Evolutionary conservation across 495 filamentous ascomycete species (phyloP), one percentile per base, ranked within the genome.

Genomic region (Margaritispora aquatica): DNA sequence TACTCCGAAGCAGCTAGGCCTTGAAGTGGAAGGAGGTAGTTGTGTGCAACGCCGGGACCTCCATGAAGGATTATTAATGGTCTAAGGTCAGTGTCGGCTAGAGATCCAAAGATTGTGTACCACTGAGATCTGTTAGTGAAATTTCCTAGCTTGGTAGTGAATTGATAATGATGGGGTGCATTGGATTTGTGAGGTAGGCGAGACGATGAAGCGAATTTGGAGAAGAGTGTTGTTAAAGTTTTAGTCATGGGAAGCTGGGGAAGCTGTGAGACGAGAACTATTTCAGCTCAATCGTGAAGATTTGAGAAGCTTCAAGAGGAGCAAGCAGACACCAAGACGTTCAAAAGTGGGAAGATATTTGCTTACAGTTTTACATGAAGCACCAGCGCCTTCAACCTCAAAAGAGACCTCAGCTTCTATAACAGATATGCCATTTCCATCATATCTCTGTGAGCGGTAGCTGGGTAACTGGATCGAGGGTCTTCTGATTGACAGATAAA

Each of bases 1-100:
- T 68, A 70, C 47, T 41, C 60, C 51, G 75, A 27, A 26, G 22
- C 2, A 15, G 53, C 26, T 1, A 78, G 62, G 31, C 71, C 63
- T 19, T 53, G 47, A n/a, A 77, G 55, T 8, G 74, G 70, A 2
- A 68, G 66, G n/a, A 77, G 62, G 63, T 74, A 79, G 31, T 71
- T 59, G 54, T 75, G 73, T 13, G 63, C 59, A 10, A 64, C 67
- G 15, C 76, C 75, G n/a, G 76, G 76, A 0, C 76, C 75, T 23
- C 76, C 76, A 54, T 79, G 75, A 29, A 74, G 63, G 21, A 60
- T 55, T 21, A 79, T 62, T 8, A 79, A 66, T 11, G 76, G 74
- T 3, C 54, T 56, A 11, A 26, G 7, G 9, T 53, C 61, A 3
- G 57, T 51, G 65, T 27, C 71, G 17, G 48, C 9, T 3, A 75